phyloP scores from a whole-genome alignment of 805 yeast species.

The Jamesozyma gamospora region DNA sequence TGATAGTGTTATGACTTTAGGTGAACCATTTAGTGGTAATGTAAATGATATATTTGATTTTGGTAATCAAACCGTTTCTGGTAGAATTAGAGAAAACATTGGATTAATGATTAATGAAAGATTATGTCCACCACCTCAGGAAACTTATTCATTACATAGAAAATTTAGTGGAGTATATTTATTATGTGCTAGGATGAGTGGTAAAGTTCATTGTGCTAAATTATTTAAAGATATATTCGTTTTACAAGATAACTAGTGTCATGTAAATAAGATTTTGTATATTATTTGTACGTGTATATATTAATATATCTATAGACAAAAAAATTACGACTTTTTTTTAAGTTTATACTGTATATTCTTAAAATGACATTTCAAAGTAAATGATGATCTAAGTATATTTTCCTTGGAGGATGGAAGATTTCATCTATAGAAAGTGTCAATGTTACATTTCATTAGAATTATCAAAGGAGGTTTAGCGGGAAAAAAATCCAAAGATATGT shows the following conservation, averaged over 20 bases:
- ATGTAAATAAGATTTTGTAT: too few species aligned
- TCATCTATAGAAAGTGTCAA: too few species aligned
- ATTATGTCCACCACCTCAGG: slow-evolving; percentile 95
- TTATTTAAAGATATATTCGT: slow-evolving; percentile 72
- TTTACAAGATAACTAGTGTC: slow-evolving; percentile 9
- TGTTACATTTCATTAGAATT: too few species aligned
- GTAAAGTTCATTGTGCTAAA: slow-evolving; percentile 70
- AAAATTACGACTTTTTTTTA: too few species aligned
- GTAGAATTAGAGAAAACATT: slow-evolving; percentile 80
- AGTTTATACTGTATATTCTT: too few species aligned
- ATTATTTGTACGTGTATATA: too few species aligned
- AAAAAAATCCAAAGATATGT: too few species aligned
- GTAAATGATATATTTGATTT: slow-evolving; percentile 48
- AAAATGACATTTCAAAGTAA: too few species aligned
- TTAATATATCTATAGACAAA: too few species aligned
- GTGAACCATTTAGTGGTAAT: slow-evolving; percentile 76
- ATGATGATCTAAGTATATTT: too few species aligned
- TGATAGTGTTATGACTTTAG: slow-evolving; percentile 79
- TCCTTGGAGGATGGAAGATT: too few species aligned
- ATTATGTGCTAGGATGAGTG: slow-evolving; percentile 76
- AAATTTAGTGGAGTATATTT: slow-evolving; percentile 90
- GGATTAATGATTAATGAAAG: slow-evolving; percentile 86
- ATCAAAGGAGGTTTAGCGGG: too few species aligned
- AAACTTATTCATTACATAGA: slow-evolving; percentile 91
- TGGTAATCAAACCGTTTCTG: slow-evolving; percentile 81